Conservation (phyloP, 148 eudicot species). For the Fagopyrum tataricum region DNA sequence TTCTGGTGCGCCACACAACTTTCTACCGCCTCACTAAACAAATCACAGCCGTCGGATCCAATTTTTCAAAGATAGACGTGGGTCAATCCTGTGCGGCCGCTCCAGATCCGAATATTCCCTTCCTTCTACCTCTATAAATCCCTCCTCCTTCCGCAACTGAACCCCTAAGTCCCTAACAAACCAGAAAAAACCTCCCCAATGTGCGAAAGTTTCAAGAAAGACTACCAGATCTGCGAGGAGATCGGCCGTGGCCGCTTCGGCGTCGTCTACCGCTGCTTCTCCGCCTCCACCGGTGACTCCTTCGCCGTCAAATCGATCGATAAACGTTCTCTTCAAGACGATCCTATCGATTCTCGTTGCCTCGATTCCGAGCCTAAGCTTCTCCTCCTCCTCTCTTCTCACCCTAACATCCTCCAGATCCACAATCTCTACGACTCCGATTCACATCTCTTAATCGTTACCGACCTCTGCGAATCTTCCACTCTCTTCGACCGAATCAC, state of each 20-base stretch:
- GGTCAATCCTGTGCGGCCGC: constrained; percentile 10
- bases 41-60: constrained; percentile 7
- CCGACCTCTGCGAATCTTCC: constrained; percentile 27
- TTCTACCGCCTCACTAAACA: background rate
- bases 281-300: constrained; percentile 23
- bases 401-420: constrained; percentile 37
- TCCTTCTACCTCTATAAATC: background rate
- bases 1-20: background rate
- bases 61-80: background rate
- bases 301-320: constrained; percentile 51
- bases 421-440: constrained; percentile 32
- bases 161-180: too few relatives aligned
- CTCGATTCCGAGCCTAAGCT: constrained; percentile 38
- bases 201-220: constrained; percentile 32
- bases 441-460: constrained; percentile 26
- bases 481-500: constrained; percentile 34
- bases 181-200: constrained; percentile 14
- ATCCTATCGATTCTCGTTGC: constrained; percentile 42
- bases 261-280: constrained; percentile 50
- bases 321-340: constrained; percentile 34
- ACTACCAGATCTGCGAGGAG: constrained; percentile 46
- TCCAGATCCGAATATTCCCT: constrained; percentile 10
- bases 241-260: constrained; percentile 72
- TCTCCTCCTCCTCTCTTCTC: constrained; percentile 33
- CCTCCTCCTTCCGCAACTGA: constrained; percentile 2